Conservation (phyloP, 148 eudicot genomes). For the Fagopyrum tataricum region DNA sequence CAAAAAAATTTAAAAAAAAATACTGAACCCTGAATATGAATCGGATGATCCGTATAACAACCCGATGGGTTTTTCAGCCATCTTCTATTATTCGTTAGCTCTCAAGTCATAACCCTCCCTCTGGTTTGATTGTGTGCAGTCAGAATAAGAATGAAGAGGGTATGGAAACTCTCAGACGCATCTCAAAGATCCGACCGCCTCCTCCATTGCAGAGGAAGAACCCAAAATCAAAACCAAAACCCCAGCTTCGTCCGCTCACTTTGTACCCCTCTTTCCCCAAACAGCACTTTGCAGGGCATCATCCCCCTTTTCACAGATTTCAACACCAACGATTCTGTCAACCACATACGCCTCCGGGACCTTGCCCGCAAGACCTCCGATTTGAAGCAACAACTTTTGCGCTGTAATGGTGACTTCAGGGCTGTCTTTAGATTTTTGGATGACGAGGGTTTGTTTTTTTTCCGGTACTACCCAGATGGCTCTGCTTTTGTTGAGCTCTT, state of each 20-base stretch:
- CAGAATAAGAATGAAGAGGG: not conserved
- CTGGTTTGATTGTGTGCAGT: not conserved
- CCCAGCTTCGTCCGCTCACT: not conserved
- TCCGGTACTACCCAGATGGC: slow-evolving; percentile 34
- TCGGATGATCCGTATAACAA: not conserved
- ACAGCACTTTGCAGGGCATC: not conserved
- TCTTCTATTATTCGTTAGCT: too few relatives aligned
- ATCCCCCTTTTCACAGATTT: not conserved
- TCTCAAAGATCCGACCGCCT: not conserved
- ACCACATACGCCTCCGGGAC: not conserved
- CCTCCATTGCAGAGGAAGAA: not conserved
- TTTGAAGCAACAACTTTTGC: slow-evolving; percentile 42
- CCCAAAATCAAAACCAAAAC: not conserved
- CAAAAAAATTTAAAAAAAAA: too few relatives aligned
- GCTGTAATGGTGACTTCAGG: not conserved
- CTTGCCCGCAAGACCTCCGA: slow-evolving; percentile 20
- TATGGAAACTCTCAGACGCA: not conserved
- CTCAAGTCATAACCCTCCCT: too few relatives aligned
- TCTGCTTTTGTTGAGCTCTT: slow-evolving; percentile 60
- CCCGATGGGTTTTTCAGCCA: too few relatives aligned
- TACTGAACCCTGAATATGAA: too few relatives aligned
- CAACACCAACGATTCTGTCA: not conserved
- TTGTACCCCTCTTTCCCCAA: not conserved
- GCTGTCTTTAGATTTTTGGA: slow-evolving; percentile 32
- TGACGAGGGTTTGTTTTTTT: slow-evolving; percentile 35